Evolutionary conservation across 176 grass and related monocot genomes (phyloP).

Genomic region (Urochloa ruziziensis): DNA sequence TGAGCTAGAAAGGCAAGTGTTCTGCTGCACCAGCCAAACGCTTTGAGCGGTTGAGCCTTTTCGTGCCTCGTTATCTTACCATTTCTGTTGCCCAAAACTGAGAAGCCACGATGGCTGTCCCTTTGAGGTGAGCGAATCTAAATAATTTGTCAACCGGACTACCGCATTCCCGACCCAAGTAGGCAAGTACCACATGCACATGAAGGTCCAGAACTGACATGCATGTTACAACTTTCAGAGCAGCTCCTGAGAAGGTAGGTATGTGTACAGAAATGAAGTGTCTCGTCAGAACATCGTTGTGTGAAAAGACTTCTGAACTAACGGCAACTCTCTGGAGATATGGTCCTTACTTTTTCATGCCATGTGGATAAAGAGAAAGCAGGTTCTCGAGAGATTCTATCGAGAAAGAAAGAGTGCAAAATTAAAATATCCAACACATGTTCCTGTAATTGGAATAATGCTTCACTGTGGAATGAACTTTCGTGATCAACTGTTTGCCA

Average conservation of each 20-base stretch:
- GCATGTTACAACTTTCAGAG: background rate
- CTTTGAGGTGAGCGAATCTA: background rate
- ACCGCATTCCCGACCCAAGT: background rate
- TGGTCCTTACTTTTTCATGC: background rate
- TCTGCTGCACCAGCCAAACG: background rate
- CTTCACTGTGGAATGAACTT: background rate
- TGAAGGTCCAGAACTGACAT: background rate
- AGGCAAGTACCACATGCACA: no score
- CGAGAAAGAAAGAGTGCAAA: background rate
- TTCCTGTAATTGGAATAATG: background rate
- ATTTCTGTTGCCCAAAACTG: background rate
- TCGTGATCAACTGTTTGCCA: background rate
- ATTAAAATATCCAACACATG: background rate
- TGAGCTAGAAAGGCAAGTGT: background rate
- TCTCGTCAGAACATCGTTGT: background rate
- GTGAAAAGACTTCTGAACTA: slow-evolving; percentile 10
- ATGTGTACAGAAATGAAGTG: background rate
- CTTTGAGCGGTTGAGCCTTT: background rate
- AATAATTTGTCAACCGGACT: background rate
- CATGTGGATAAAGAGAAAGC: background rate
- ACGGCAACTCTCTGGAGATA: background rate
- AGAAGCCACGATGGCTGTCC: background rate
- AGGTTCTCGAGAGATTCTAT: background rate
- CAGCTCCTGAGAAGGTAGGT: no score
- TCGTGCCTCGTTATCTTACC: background rate